phyloP scores from a whole-genome alignment of 1,139 yeast genomes.

The Lizanozyma gosingica region DNA sequence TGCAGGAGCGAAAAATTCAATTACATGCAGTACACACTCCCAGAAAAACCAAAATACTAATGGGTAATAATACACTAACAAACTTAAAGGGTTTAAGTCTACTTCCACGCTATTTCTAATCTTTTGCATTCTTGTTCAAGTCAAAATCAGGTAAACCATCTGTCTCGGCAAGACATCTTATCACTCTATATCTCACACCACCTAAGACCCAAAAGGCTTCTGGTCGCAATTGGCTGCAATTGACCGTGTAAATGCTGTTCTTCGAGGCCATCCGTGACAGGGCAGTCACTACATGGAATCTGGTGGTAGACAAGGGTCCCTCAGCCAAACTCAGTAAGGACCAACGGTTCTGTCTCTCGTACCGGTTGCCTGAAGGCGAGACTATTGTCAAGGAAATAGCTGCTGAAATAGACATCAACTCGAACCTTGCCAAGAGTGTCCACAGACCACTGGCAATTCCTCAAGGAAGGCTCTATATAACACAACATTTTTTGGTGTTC shows the following conservation, averaged over 20 bases:
- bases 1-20: too few species aligned
- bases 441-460: slow-evolving; percentile 12
- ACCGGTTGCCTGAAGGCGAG: slow-evolving; percentile 32
- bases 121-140: too few species aligned
- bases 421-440: slow-evolving; percentile 6
- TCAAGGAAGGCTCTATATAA: slow-evolving; percentile 58
- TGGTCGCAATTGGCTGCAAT: too few species aligned
- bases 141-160: too few species aligned
- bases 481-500: slow-evolving; percentile 70
- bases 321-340: slow-evolving; percentile 18
- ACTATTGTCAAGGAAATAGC: slow-evolving; percentile 26
- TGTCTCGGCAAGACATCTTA: too few species aligned
- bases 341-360: slow-evolving; percentile 27
- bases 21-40: too few species aligned
- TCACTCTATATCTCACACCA: too few species aligned
- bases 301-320: background rate
- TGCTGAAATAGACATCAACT: slow-evolving; percentile 26
- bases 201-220: too few species aligned
- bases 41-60: too few species aligned
- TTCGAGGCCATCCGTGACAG: slow-evolving; percentile 7
- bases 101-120: too few species aligned
- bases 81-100: too few species aligned
- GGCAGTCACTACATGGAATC: slow-evolving; percentile 4
- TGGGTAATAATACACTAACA: too few species aligned
- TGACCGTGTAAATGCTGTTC: background rate